Evolutionary conservation across 108 stramenopile genomes (phyloP).

Genomic region (Fistulifera solaris): DNA sequence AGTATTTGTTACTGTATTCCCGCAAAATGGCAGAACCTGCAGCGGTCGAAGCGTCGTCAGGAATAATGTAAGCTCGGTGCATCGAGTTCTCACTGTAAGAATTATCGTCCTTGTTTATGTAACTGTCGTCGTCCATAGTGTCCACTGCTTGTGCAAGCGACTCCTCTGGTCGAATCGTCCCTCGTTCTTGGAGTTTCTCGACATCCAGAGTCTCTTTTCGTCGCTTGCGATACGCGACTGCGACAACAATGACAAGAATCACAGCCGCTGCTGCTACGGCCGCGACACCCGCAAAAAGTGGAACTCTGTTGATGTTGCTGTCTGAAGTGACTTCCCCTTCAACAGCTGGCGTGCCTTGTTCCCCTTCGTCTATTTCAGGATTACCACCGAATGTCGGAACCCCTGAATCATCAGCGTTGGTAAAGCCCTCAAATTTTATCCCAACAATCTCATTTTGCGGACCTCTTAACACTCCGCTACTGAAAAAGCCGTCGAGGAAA

Average conservation of each 20-base stretch:
- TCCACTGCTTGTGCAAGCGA: not conserved
- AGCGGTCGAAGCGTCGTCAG: not conserved
- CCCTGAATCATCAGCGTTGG: not conserved
- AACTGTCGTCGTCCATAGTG: not conserved
- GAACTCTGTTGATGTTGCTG: not conserved
- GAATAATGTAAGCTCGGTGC: not conserved
- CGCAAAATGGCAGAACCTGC: not conserved
- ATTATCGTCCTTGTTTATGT: not conserved
- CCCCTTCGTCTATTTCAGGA: not conserved
- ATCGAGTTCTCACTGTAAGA: not conserved
- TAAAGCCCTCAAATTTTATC: not conserved
- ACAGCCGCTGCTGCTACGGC: not conserved
- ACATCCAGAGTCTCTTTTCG: not conserved
- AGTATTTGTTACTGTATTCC: not conserved
- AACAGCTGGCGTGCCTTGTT: not conserved
- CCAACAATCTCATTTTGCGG: not conserved
- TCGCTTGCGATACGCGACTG: not conserved
- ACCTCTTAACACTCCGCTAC: not conserved
- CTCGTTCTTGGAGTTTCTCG: not conserved
- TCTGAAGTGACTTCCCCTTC: not conserved
- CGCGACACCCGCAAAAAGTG: not conserved
- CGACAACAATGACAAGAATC: not conserved
- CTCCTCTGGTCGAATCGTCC: not conserved
- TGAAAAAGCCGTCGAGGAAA: not conserved
- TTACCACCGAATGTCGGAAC: not conserved